Evolutionary conservation across 1,284 basidiomycete species (phyloP).

Genomic region (Melanopsichium pennsylvanicum): DNA sequence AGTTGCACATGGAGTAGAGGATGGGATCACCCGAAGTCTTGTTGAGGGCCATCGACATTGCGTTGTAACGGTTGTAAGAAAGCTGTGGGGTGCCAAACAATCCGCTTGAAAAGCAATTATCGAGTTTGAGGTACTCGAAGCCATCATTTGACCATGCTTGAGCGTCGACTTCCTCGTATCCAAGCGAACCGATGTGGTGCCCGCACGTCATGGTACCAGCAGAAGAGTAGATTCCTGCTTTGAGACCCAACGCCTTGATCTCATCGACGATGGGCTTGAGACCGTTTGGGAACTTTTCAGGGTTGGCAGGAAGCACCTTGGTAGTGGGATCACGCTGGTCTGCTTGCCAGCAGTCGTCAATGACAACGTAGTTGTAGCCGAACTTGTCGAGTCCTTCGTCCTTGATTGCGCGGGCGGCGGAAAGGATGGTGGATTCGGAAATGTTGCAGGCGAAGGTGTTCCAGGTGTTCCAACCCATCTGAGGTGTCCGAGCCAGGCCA

Average conservation of each 20-base stretch:
- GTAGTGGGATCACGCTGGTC: constrained; percentile 66
- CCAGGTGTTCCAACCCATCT: constrained; percentile 57
- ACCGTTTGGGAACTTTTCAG: constrained; percentile 69
- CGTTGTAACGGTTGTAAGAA: constrained; percentile 64
- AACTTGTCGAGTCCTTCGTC: constrained; percentile 53
- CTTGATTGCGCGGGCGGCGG: constrained; percentile 61
- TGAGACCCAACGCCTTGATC: constrained; percentile 69
- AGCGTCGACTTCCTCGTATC: constrained; percentile 70
- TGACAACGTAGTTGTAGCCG: constrained; percentile 50
- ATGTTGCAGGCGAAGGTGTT: constrained; percentile 63
- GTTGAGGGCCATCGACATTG: constrained; percentile 71
- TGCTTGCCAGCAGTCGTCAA: constrained; percentile 66
- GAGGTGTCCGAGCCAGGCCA: constrained; percentile 22
- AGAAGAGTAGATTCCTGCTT: constrained; percentile 70
- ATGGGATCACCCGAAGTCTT: constrained; percentile 65
- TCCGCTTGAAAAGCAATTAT: constrained; percentile 66
- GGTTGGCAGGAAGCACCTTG: constrained; percentile 67
- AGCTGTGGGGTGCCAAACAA: constrained; percentile 16
- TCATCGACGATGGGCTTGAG: constrained; percentile 68
- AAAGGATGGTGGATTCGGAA: constrained; percentile 55
- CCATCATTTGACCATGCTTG: constrained; percentile 40
- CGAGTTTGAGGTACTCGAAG: constrained; percentile 65
- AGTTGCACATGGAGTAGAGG: constrained; percentile 33
- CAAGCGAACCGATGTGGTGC: constrained; percentile 69
- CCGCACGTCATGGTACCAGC: constrained; percentile 67